Evolutionary conservation across 2,329 filamentous ascomycete genomes (phyloP).

Genomic region (Helminthosporium solani): DNA sequence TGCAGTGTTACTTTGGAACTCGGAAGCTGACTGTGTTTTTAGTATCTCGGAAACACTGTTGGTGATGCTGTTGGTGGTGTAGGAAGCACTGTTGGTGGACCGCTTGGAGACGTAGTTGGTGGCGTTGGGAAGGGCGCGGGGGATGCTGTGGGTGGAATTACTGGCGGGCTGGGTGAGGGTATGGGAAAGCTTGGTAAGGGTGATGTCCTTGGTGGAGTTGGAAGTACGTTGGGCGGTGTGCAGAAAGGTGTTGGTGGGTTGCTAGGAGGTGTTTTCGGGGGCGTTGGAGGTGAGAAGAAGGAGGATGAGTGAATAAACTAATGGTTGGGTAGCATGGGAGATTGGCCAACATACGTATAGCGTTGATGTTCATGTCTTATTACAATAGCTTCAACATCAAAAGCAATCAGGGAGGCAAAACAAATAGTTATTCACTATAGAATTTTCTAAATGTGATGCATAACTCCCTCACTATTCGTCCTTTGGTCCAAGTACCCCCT

Average conservation of each 20-base stretch:
- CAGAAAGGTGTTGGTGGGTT: conserved; percentile 40
- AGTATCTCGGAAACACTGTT: conserved; percentile 37
- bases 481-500: conserved; percentile 52
- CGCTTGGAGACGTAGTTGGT: conserved; percentile 45
- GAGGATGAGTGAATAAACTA: conserved; percentile 5
- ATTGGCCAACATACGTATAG: no score
- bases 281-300: conserved; percentile 23
- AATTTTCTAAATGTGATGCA: no score
- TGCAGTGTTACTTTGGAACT: neutral
- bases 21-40: neutral
- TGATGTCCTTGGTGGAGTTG: conserved; percentile 47
- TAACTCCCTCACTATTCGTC: neutral
- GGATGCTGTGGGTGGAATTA: conserved; percentile 45
- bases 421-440: no score
- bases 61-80: conserved; percentile 43
- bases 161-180: conserved; percentile 47
- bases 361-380: no score
- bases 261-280: conserved; percentile 34
- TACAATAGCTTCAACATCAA: no score
- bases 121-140: conserved; percentile 47
- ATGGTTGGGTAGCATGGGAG: neutral
- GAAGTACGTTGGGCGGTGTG: conserved; percentile 46
- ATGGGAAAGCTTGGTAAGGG: conserved; percentile 49
- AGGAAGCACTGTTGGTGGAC: conserved; percentile 39
- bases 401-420: no score